Evolutionary conservation across 768 basidiomycete species (phyloP), one percentile per base, ranked within the genome.

Genomic region (Dioszegia crocea): DNA sequence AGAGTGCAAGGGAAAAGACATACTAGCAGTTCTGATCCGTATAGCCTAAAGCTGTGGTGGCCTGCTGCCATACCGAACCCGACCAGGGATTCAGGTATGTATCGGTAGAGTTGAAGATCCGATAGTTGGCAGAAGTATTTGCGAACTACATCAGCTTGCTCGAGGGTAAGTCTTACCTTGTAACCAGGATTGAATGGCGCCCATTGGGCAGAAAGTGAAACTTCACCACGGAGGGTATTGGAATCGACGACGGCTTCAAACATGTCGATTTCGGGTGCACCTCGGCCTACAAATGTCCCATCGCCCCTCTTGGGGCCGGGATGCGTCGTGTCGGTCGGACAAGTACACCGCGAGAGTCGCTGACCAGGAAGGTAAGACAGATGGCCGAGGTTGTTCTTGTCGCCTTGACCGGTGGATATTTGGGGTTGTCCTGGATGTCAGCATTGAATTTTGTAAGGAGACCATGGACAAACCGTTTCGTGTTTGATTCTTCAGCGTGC

Each of bases 361-460:
- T 96, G 92, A 12, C 94, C 94, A 1, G 86, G 88, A 43, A 96
- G 86, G 74, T 82, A 96, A 0, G 89, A 91, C 23, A 97, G 78
- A 9, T 79, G 81, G 43, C 80, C 81, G 53, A 79, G 80, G 46
- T 82, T 78, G 21, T 70, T 66, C 2, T 79, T 68, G 67, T 88
- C 87, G 14, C 90, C 90, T 50, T 81, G 80, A 17, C 78, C 78
- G 4, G 82, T 78, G 5, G 89, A 86, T 3, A 85, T 82, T 11
- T 64, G 56, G 1, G 92, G 92, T 45, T 72, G 72, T 1, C 84
- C 67, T 74, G 48, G 8, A 56, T n/a, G 17, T 49, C 19, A 49
- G 36, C 57, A 43, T 24, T n/a, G n/a, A n/a, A n/a, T 58, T 48
- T 50, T 21, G 39, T 47, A 47, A 36, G 4, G 21, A 40, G 5